These are phyloP conservation scores for Aspergillus nanangensis DNA, from an alignment of 495 filamentous ascomycete species.

Conservation along the genomic window DNA sequence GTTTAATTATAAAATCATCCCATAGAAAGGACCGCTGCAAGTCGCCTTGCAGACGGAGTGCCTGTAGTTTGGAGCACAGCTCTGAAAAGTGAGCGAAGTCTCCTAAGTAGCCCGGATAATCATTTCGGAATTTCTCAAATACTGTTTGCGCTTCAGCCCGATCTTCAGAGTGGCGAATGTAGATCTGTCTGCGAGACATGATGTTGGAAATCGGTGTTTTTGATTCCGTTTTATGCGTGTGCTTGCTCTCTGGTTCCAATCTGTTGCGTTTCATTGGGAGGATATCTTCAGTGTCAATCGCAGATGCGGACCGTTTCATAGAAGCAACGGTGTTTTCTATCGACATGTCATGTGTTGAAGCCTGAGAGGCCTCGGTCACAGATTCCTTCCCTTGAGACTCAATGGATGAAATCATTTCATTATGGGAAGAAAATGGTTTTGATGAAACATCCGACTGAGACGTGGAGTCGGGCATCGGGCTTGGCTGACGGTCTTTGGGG, in stretches of 20 bases:
- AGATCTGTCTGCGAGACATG: slow-evolving; percentile 21
- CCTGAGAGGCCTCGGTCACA: background rate
- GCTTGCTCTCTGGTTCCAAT: background rate
- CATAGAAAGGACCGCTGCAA: slow-evolving; percentile 50
- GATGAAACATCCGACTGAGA: slow-evolving; percentile 11
- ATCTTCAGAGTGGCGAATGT: slow-evolving; percentile 16
- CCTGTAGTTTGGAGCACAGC: slow-evolving; percentile 50
- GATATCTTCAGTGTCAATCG: slow-evolving; percentile 6
- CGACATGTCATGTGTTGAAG: no score
- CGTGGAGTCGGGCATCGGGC: slow-evolving; percentile 6
- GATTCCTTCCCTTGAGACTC: slow-evolving; percentile 5
- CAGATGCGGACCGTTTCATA: slow-evolving; percentile 13
- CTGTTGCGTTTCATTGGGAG: slow-evolving; percentile 17
- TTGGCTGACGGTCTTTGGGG: slow-evolving; percentile 13
- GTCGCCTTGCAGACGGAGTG: slow-evolving; percentile 33
- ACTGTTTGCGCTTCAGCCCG: slow-evolving; percentile 23
- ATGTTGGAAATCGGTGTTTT: slow-evolving; percentile 10
- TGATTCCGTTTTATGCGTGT: slow-evolving; percentile 1
- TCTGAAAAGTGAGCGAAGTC: slow-evolving; percentile 49
- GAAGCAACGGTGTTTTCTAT: no score
- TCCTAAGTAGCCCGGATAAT: slow-evolving; percentile 56
- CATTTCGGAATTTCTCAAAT: slow-evolving; percentile 47
- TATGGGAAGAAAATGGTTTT: slow-evolving; percentile 15
- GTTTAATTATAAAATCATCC: slow-evolving; percentile 62
- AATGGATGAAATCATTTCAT: slow-evolving; percentile 13